Base-by-base conservation (phyloP, 768 basidiomycete genomes). In the Serendipita sp. region DNA sequence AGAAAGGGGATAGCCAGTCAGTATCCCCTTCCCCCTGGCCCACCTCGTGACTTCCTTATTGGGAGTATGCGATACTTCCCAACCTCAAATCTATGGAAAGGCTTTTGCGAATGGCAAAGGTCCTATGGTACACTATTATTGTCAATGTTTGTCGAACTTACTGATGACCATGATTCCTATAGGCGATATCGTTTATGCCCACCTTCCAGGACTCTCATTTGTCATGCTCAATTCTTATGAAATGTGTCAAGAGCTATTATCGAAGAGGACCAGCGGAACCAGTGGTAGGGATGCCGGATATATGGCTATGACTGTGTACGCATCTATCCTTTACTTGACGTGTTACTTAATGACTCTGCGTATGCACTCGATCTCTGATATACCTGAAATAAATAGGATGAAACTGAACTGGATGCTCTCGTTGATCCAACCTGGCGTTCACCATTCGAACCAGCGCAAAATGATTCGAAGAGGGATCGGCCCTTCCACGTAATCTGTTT, bases 61-160 rank as follows among this genome's bases (percentile, higher is more conserved):
- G 70, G 70, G 11, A 71, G 70, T 54, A 18, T 68, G n/a, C 32
- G 67, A 3, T 66, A 71, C 45, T 67, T 71, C 38, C 70, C 70
- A 0, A 68, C 18, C 28, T 23, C 18, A n/a, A 10, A 28, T 35
- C 16, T 60, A 8, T 23, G 35, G 16, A 10, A 60, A 36, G 32
- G 28, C 32, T 66, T 48, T 36, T 48, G 36, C 28, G 41, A 66
- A 44, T 66, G 66, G 66, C 46, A 44, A 28, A 51, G 36, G 16
- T 11, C 48, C 18, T 66, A 66, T 28, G 66, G 66, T 66, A 18
- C n/a, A 16, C 23, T 51, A 18, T 13, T 13, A 13, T 4, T 41
- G 7, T 41, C 13, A 41, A 13, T 13, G 5, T 13, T 13, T 5
- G 13, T 41, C 7, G 38, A 4, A 52, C 1, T 1, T 16, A 52